A percentile compares a stretch with the other conserved stretches of the same genome.
Evolutionary conservation across 2,329 filamentous ascomycete species (phyloP).

Genomic region (Stagonosporopsis rhizophila): DNA sequence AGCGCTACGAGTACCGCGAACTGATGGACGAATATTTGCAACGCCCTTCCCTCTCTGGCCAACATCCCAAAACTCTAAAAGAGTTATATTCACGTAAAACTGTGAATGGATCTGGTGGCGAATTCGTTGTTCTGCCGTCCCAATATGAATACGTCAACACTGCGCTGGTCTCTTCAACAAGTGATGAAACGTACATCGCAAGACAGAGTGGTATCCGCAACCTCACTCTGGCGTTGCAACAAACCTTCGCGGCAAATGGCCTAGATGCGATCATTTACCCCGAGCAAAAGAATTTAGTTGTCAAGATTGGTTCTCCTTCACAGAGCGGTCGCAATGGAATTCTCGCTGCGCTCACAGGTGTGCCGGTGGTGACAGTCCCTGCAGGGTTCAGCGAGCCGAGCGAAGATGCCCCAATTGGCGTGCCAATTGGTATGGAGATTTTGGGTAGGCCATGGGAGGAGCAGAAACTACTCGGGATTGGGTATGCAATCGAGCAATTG

Average conservation of each 20-base stretch:
- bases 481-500: slow-evolving; percentile 58
- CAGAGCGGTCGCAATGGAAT: slow-evolving; percentile 68
- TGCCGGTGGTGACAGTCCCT: slow-evolving; percentile 62
- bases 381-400: slow-evolving; percentile 60
- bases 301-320: slow-evolving; percentile 62
- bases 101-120: slow-evolving; percentile 43
- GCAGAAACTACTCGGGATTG: slow-evolving; percentile 60
- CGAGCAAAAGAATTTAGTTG: slow-evolving; percentile 69
- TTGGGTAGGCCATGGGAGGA: slow-evolving; percentile 65
- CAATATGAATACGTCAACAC: slow-evolving; percentile 64
- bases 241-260: slow-evolving; percentile 57
- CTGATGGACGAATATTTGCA: slow-evolving; percentile 64
- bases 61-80: slow-evolving; percentile 55
- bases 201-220: slow-evolving; percentile 59
- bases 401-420: slow-evolving; percentile 60
- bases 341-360: slow-evolving; percentile 61
- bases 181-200: slow-evolving; percentile 58
- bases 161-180: slow-evolving; percentile 60
- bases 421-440: slow-evolving; percentile 71
- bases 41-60: slow-evolving; percentile 51
- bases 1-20: slow-evolving; percentile 67
- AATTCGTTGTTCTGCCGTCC: slow-evolving; percentile 66
- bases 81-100: slow-evolving; percentile 57
- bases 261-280: slow-evolving; percentile 70
- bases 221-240: slow-evolving; percentile 59